A percentile compares a stretch with the other conserved stretches of the same genome.
Conservation (phyloP, 352 stramenopile species). For the Globisporangium splendens region DNA sequence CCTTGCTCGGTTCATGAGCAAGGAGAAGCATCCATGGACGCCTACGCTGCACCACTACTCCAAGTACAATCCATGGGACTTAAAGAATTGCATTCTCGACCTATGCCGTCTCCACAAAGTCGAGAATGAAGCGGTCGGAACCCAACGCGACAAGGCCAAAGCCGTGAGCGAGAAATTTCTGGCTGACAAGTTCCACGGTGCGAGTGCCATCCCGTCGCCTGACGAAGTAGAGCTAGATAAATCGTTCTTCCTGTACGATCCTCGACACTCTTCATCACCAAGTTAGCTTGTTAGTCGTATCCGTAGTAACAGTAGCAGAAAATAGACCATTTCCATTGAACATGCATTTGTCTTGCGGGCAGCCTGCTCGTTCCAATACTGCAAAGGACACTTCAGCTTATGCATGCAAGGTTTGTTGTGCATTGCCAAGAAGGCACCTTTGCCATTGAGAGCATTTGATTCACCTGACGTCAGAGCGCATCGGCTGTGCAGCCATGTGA, state of each 20-base stretch:
- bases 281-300: not conserved
- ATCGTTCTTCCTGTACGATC: slow-evolving; percentile 36
- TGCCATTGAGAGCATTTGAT: too few relatives aligned
- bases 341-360: not conserved
- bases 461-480: too few relatives aligned
- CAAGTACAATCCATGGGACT: slow-evolving; percentile 66
- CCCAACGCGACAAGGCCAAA: slow-evolving; percentile 73
- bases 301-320: slow-evolving; percentile 1
- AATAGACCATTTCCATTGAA: slow-evolving; percentile 1
- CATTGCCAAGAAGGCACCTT: too few relatives aligned
- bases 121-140: slow-evolving; percentile 58
- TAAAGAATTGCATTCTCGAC: slow-evolving; percentile 63
- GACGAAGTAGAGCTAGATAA: slow-evolving; percentile 40
- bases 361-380: too few relatives aligned
- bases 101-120: slow-evolving; percentile 56
- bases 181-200: slow-evolving; percentile 56
- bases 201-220: slow-evolving; percentile 43
- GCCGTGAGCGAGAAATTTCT: slow-evolving; percentile 83
- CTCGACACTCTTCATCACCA: slow-evolving; percentile 4
- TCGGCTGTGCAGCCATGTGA: too few relatives aligned
- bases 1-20: slow-evolving; percentile 64
- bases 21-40: slow-evolving; percentile 60
- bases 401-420: too few relatives aligned
- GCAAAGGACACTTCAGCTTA: not conserved
- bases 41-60: slow-evolving; percentile 80